Percentiles rank a stretch among this genome's conserved stretches.
Conservation (phyloP, 164 flowering plant species). For the Annona cherimola region DNA sequence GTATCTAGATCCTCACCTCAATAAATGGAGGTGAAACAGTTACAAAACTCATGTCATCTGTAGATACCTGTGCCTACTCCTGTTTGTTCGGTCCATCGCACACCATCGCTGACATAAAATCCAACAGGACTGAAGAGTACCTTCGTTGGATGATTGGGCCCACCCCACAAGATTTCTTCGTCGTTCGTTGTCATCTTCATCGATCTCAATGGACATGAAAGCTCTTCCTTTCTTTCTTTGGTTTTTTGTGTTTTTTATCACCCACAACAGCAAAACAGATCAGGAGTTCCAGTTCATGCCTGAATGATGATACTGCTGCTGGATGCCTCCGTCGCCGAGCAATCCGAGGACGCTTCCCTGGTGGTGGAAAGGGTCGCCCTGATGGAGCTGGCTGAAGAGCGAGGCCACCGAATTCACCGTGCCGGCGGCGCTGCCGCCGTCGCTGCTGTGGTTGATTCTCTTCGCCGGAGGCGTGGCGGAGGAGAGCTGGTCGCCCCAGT, state of each 20-base stretch:
- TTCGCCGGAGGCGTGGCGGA: constrained; percentile 15
- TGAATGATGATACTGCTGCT: constrained; percentile 45
- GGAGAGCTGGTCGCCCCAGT: constrained; percentile 23
- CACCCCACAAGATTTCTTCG: not conserved
- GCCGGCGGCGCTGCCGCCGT: constrained; percentile 10
- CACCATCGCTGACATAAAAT: not conserved
- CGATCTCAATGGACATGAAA: not conserved
- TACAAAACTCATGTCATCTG: not conserved
- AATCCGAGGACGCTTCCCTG: constrained; percentile 35
- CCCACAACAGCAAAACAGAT: not conserved
- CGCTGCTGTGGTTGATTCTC: constrained; percentile 21
- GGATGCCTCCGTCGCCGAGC: constrained; percentile 43
- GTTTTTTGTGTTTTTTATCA: not conserved
- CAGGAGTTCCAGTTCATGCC: constrained; percentile 66
- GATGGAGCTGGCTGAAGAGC: constrained; percentile 44
- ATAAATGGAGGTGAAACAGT: not conserved
- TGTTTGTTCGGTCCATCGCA: not conserved
- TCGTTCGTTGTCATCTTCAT: not conserved
- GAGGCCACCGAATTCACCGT: constrained; percentile 27
- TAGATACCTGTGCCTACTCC: not conserved
- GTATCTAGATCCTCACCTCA: not conserved
- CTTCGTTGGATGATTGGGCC: not conserved
- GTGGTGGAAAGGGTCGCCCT: constrained; percentile 20
- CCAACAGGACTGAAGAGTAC: not conserved
- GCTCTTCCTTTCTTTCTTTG: not conserved